Evolutionary conservation across 1,284 basidiomycete genomes (phyloP).

Genomic region (Exobasidium rhododendri): DNA sequence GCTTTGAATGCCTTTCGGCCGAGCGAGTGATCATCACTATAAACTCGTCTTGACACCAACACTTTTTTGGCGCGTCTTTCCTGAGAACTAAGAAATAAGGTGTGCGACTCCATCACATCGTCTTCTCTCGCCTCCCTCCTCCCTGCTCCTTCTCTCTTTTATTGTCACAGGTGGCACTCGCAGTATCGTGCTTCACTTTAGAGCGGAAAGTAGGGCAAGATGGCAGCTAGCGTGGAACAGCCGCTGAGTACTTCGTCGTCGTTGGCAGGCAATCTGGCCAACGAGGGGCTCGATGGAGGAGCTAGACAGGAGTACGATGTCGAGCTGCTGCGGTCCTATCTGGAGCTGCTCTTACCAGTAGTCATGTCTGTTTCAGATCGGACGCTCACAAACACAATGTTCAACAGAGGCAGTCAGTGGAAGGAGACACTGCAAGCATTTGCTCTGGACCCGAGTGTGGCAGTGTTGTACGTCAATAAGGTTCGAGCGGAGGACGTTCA

Average conservation of each 20-base stretch:
- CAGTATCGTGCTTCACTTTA: too few species aligned
- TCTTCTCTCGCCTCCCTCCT: too few species aligned
- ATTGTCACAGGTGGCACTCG: too few species aligned
- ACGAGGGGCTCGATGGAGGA: not conserved
- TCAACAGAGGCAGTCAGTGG: conserved; percentile 19
- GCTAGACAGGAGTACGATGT: conserved; percentile 6
- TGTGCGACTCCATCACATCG: too few species aligned
- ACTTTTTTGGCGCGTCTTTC: too few species aligned
- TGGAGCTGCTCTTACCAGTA: conserved; percentile 29
- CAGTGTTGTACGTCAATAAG: conserved; percentile 43
- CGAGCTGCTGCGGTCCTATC: conserved; percentile 24
- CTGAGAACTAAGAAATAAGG: too few species aligned
- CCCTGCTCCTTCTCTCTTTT: too few species aligned
- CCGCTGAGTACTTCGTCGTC: not conserved
- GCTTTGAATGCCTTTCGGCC: too few species aligned
- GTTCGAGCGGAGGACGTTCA: conserved; percentile 20
- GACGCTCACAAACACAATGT: not conserved
- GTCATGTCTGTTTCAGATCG: conserved; percentile 18
- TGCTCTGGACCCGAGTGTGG: conserved; percentile 34
- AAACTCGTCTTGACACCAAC: too few species aligned
- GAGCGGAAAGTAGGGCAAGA: not conserved
- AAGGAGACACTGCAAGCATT: conserved; percentile 29
- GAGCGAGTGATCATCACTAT: too few species aligned
- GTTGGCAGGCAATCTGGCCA: not conserved
- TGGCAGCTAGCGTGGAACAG: not conserved